A percentile compares a stretch with the other conserved stretches of the same genome.
Evolutionary conservation across 2,329 filamentous ascomycete genomes (phyloP).

Genomic region (Diplodia scrobiculata): DNA sequence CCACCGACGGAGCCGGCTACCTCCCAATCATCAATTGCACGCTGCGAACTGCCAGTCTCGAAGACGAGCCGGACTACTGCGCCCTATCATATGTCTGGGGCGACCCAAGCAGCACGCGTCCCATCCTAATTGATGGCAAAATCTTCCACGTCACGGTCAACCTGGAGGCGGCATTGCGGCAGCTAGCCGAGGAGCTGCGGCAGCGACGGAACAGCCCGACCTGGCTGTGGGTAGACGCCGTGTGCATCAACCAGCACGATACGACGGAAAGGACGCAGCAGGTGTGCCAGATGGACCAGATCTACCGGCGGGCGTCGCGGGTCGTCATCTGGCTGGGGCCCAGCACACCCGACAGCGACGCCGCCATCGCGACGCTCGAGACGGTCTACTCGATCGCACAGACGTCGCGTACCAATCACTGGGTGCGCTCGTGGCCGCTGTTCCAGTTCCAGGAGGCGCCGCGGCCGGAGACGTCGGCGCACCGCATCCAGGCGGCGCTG

Average conservation of each 20-base stretch:
- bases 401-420: not conserved
- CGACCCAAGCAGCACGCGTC: slow-evolving; percentile 20
- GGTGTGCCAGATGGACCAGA: slow-evolving; percentile 28
- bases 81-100: slow-evolving; percentile 33
- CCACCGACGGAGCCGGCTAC: slow-evolving; percentile 22
- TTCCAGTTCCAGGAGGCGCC: slow-evolving; percentile 2
- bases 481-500: not conserved
- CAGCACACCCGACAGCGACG: slow-evolving; percentile 29
- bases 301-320: slow-evolving; percentile 27
- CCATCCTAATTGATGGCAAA: slow-evolving; percentile 28
- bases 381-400: slow-evolving; percentile 13
- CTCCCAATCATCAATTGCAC: slow-evolving; percentile 27
- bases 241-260: slow-evolving; percentile 31
- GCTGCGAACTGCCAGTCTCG: slow-evolving; percentile 25
- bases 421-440: slow-evolving; percentile 11
- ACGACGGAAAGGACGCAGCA: slow-evolving; percentile 29
- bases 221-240: slow-evolving; percentile 31
- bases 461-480: not conserved
- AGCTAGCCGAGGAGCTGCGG: slow-evolving; percentile 22
- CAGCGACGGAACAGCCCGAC: slow-evolving; percentile 1
- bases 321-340: slow-evolving; percentile 32
- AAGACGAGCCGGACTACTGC: slow-evolving; percentile 25
- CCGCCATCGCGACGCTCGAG: slow-evolving; percentile 28
- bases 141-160: slow-evolving; percentile 29
- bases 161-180: slow-evolving; percentile 28